Conservation (phyloP, 1,139 yeast species). For the Suhomyces maxii region DNA sequence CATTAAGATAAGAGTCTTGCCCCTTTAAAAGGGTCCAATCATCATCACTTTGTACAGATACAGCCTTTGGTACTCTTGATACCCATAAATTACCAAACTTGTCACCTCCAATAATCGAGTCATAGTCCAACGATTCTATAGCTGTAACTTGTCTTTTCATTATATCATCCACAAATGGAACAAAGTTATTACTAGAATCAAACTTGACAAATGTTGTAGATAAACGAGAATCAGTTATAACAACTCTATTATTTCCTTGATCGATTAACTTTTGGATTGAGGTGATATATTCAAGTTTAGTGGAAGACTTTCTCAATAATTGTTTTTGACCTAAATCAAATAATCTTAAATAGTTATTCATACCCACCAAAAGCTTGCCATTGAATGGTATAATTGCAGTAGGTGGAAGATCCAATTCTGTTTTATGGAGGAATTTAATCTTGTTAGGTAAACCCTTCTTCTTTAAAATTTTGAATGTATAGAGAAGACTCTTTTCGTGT, state of each 20-base stretch:
- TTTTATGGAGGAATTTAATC: slow-evolving; percentile 59
- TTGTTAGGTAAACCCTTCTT: slow-evolving; percentile 24
- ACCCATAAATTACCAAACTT: slow-evolving; percentile 80
- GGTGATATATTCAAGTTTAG: slow-evolving; percentile 36
- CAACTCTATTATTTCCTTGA: slow-evolving; percentile 56
- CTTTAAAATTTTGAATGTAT: slow-evolving; percentile 41
- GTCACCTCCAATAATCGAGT: slow-evolving; percentile 85
- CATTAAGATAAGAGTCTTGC: slow-evolving; percentile 45
- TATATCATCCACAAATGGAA: slow-evolving; percentile 69
- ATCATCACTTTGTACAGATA: slow-evolving; percentile 48
- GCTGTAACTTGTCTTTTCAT: slow-evolving; percentile 67
- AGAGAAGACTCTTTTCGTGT: slow-evolving; percentile 34
- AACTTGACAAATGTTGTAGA: slow-evolving; percentile 62
- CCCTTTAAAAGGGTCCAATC: slow-evolving; percentile 47
- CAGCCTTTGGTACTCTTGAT: slow-evolving; percentile 53
- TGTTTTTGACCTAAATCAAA: slow-evolving; percentile 82
- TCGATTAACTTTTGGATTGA: slow-evolving; percentile 53
- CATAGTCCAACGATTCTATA: slow-evolving; percentile 61
- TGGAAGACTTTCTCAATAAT: slow-evolving; percentile 62
- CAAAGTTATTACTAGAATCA: slow-evolving; percentile 54
- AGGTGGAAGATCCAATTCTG: slow-evolving; percentile 54
- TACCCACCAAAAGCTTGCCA: slow-evolving; percentile 62
- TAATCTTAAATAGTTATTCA: slow-evolving; percentile 53
- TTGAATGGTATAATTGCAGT: slow-evolving; percentile 56
- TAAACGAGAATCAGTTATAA: slow-evolving; percentile 64